Percentiles rank a stretch among this genome's conserved stretches.
Evolutionary conservation across 2,329 filamentous ascomycete species (phyloP).

Genomic region (Hypoxylon sp.): DNA sequence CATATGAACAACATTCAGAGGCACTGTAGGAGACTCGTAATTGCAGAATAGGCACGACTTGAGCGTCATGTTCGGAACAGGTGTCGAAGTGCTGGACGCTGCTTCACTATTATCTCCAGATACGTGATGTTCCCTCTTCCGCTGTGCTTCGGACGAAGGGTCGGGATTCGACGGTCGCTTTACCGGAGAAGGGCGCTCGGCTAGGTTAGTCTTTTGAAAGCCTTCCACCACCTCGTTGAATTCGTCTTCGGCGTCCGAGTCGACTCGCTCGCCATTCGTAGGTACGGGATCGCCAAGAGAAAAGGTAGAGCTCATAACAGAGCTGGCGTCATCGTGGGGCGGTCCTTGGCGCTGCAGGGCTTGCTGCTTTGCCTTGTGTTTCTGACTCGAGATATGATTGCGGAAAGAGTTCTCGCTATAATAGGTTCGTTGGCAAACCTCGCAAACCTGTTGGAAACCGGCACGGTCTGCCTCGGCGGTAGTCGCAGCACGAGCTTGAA

Average conservation of each 20-base stretch:
- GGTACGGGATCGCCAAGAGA: slow-evolving; percentile 82
- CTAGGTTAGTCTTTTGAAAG: slow-evolving; percentile 69
- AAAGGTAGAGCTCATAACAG: slow-evolving; percentile 89
- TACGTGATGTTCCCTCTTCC: slow-evolving; percentile 57
- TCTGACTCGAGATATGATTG: slow-evolving; percentile 90
- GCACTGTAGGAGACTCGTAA: slow-evolving; percentile 76
- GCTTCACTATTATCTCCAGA: slow-evolving; percentile 50
- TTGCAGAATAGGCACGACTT: slow-evolving; percentile 89
- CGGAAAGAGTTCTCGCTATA: slow-evolving; percentile 95
- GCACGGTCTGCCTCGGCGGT: slow-evolving; percentile 87
- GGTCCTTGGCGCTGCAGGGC: slow-evolving; percentile 51
- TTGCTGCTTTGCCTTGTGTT: slow-evolving; percentile 78
- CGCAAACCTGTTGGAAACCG: slow-evolving; percentile 84
- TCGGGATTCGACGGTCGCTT: slow-evolving; percentile 63
- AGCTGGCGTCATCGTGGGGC: slow-evolving; percentile 71
- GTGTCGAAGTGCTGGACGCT: slow-evolving; percentile 54
- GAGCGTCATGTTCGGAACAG: slow-evolving; percentile 54
- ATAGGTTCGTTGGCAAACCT: slow-evolving; percentile 87
- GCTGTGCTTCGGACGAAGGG: slow-evolving; percentile 50
- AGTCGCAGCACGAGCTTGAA: slow-evolving; percentile 86
- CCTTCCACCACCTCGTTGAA: slow-evolving; percentile 80
- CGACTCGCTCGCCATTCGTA: slow-evolving; percentile 57
- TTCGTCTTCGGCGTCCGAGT: slow-evolving; percentile 75
- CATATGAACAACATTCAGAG: slow-evolving; percentile 89
- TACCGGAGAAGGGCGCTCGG: slow-evolving; percentile 55